Conservation (phyloP, 176 grass and related monocot genomes). For the Triticum turgidum region DNA sequence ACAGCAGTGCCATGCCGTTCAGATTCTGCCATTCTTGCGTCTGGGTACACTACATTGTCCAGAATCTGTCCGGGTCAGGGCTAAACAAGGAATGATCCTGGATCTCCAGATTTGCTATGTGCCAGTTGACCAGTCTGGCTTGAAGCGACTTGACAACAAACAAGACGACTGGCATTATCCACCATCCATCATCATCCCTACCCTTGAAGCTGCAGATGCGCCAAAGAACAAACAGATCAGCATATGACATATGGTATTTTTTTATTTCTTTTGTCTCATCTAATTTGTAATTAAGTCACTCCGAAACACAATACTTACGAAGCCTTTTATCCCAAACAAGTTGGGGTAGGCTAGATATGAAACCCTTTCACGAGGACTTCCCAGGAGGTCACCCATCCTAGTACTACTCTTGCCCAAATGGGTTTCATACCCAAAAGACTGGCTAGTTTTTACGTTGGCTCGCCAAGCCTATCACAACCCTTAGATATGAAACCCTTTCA, state of each 20-base stretch:
- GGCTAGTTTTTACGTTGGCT: too few relatives aligned
- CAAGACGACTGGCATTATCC: conserved; percentile 69
- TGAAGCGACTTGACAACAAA: conserved; percentile 72
- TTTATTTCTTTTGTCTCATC: not conserved
- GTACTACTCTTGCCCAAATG: too few relatives aligned
- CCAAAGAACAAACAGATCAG: conserved; percentile 17
- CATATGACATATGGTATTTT: not conserved
- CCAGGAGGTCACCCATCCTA: too few relatives aligned
- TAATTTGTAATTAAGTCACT: not conserved
- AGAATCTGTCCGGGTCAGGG: conserved; percentile 83
- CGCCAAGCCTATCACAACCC: too few relatives aligned
- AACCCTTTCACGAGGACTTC: too few relatives aligned
- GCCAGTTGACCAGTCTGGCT: conserved; percentile 74
- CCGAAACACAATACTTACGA: not conserved
- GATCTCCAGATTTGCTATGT: conserved; percentile 86
- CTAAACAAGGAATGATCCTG: conserved; percentile 81
- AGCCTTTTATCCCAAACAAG: too few relatives aligned
- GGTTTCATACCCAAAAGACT: too few relatives aligned
- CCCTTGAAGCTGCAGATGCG: conserved; percentile 38
- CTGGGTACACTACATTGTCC: conserved; percentile 53
- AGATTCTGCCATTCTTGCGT: not conserved
- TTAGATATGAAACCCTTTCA: too few relatives aligned
- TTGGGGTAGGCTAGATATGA: too few relatives aligned
- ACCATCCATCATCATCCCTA: conserved; percentile 81
- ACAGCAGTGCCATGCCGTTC: not conserved